Evolutionary conservation across 495 filamentous ascomycete species (phyloP), one percentile per base, ranked within the genome.

Genomic region (Aspergillus funiculosus): DNA sequence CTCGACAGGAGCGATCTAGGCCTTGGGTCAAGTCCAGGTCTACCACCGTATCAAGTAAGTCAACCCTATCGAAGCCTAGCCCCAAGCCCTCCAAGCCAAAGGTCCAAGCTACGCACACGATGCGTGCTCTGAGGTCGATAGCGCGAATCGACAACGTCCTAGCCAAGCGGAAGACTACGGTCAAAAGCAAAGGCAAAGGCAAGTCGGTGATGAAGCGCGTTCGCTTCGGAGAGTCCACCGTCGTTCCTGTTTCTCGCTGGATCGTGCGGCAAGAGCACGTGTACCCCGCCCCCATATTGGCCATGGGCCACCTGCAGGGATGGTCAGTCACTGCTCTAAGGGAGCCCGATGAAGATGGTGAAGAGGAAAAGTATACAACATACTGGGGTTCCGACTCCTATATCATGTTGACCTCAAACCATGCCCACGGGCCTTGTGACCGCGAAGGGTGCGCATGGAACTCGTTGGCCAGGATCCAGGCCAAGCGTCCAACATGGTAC

Each of bases 261-360:
- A 61, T 61, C 40, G 47, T 37, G 13, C 39, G 50, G 27, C 43
- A 32, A 31, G 28, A 49, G 27, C 43, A 59, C 43, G 43, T 49
- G 8, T 61, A 44, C 36, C 22, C n/a, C 34, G 50, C 37, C 24
- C 55, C 55, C 18, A 30, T 40, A n/a, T 39, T 39, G 29, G 29
- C 20, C 37, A 21, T 58, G 17, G 55, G 58, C 10, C 42, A 51
- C 37, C 31, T 61, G 26, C 50, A 56, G 37, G 55, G 52, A 11
- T 61, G 55, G 58, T 46, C 36, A 6, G 50, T 56, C 20, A 50
- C 39, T 5, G 40, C 55, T 27, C 44, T 61, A 17, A 15, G 11
- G 24, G 43, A 50, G 30, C 55, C 55, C 5, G 40, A 61, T 46
- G 52, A 54, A 27, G 52, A 58, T 30, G 58, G 58, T 1, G 52